Conservation (phyloP, 2,329 filamentous ascomycete genomes). For the Hirsutella rhossiliensis region DNA sequence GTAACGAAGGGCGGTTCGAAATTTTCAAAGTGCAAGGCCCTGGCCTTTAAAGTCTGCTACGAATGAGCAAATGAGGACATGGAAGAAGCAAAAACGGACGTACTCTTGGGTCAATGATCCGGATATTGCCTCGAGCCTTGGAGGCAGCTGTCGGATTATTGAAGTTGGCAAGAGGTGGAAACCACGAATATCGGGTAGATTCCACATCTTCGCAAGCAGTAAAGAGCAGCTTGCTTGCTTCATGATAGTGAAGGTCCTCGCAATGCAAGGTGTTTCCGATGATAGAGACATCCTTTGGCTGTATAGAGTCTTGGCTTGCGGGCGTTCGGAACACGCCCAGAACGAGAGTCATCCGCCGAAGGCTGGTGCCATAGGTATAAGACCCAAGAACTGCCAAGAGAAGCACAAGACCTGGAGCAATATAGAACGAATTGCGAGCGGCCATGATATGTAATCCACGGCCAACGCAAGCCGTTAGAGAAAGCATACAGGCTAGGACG, state of each 20-base stretch:
- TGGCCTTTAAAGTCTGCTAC: slow-evolving; percentile 15
- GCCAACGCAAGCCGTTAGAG: too few species aligned
- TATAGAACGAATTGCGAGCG: neutral
- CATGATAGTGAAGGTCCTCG: slow-evolving; percentile 48
- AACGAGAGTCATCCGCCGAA: slow-evolving; percentile 6
- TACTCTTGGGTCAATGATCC: slow-evolving; percentile 42
- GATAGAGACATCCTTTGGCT: slow-evolving; percentile 18
- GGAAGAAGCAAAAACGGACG: slow-evolving; percentile 6
- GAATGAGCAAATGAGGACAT: slow-evolving; percentile 25
- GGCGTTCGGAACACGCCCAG: slow-evolving; percentile 15
- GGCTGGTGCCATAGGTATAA: slow-evolving; percentile 3
- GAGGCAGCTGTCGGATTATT: slow-evolving; percentile 22
- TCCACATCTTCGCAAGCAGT: slow-evolving; percentile 40
- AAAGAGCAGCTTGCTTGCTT: slow-evolving; percentile 34
- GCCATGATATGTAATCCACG: slow-evolving; percentile 1
- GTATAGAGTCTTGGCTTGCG: slow-evolving; percentile 7
- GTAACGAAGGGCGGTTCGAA: slow-evolving; percentile 43
- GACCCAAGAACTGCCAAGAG: slow-evolving; percentile 2
- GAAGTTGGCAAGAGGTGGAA: slow-evolving; percentile 32
- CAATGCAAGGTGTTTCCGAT: slow-evolving; percentile 43
- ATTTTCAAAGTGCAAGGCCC: slow-evolving; percentile 33
- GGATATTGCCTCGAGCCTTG: slow-evolving; percentile 29
- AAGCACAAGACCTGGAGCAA: slow-evolving; percentile 1
- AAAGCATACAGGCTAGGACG: too few species aligned
- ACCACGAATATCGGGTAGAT: slow-evolving; percentile 34